These are phyloP conservation scores for Alternaria angustiovoidea DNA, from an alignment of 2,329 filamentous ascomycete genomes.

Conservation along the genomic window DNA sequence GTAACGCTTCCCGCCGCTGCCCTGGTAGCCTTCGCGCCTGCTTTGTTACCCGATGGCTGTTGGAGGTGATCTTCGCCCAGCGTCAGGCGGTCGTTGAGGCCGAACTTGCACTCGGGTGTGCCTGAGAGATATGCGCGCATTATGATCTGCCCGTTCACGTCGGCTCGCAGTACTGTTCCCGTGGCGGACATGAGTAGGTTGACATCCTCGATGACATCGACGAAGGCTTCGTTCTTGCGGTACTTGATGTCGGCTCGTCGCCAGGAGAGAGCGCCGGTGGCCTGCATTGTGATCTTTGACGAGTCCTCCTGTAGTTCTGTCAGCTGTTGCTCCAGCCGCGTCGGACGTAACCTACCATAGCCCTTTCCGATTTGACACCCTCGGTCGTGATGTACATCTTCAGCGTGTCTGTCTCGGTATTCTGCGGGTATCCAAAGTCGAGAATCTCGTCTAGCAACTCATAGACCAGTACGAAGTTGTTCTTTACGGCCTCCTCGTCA, in stretches of 20 bases:
- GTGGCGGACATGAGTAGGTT: slow-evolving; percentile 99
- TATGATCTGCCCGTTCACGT: slow-evolving; percentile 96
- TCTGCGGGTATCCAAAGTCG: slow-evolving; percentile 98
- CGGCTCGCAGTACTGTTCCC: slow-evolving; percentile 90
- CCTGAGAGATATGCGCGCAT: slow-evolving; percentile 98
- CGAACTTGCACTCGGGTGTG: slow-evolving; percentile 98
- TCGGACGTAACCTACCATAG: slow-evolving; percentile 56
- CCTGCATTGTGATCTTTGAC: slow-evolving; percentile 98
- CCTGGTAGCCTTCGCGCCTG: slow-evolving; percentile 88
- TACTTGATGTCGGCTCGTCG: slow-evolving; percentile 97
- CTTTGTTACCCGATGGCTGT: slow-evolving; percentile 75
- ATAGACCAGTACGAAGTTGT: slow-evolving; percentile 99
- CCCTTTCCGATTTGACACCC: slow-evolving; percentile 90
- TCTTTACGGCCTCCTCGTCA: slow-evolving; percentile 99
- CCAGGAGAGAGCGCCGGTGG: slow-evolving; percentile 96
- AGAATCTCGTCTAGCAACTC: slow-evolving; percentile 97
- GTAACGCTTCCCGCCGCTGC: slow-evolving; percentile 95
- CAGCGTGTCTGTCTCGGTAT: slow-evolving; percentile 96
- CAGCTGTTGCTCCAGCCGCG: slow-evolving; percentile 18
- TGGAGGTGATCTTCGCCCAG: slow-evolving; percentile 72
- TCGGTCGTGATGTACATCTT: slow-evolving; percentile 99
- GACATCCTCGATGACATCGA: slow-evolving; percentile 98
- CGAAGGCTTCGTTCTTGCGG: slow-evolving; percentile 98
- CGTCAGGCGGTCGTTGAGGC: slow-evolving; percentile 91
- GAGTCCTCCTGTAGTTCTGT: slow-evolving; percentile 73